Conservation (phyloP, 768 basidiomycete genomes). For the Boletus coccyginus region DNA sequence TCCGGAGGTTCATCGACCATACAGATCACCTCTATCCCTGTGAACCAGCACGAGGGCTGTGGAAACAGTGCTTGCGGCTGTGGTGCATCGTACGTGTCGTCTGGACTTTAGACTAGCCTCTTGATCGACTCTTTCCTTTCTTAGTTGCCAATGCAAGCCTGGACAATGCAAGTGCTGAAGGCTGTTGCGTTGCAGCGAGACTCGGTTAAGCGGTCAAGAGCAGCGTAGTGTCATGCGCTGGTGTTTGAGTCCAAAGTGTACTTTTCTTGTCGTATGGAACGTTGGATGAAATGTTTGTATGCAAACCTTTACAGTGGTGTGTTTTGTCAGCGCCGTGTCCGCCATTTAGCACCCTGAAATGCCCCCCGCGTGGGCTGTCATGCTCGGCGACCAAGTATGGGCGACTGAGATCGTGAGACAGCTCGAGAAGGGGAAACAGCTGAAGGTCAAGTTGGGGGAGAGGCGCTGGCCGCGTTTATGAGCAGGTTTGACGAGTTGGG, state of each 20-base stretch:
- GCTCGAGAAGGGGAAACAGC: conserved; percentile 77
- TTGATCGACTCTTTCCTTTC: background rate
- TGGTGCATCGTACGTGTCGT: background rate
- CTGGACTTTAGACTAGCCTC: background rate
- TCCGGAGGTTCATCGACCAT: background rate
- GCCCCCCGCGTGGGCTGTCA: too few relatives aligned
- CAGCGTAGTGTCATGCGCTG: background rate
- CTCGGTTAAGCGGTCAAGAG: background rate
- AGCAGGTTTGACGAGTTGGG: conserved; percentile 77
- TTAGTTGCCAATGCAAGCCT: conserved; percentile 2
- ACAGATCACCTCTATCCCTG: conserved; percentile 2
- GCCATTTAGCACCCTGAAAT: too few relatives aligned
- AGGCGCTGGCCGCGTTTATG: conserved; percentile 77
- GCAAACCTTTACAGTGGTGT: too few relatives aligned
- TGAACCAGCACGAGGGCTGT: conserved; percentile 7
- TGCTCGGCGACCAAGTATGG: conserved; percentile 47
- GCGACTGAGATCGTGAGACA: conserved; percentile 70
- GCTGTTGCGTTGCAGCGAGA: background rate
- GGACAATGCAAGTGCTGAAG: conserved; percentile 3
- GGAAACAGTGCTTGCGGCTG: background rate
- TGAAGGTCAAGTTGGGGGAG: conserved; percentile 66
- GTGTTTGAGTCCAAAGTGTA: background rate
- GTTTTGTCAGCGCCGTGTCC: too few relatives aligned
- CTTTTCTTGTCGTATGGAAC: background rate
- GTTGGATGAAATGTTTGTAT: too few relatives aligned